A percentile compares a stretch with the other conserved stretches of the same genome.
phyloP scores from a whole-genome alignment of 495 filamentous ascomycete genomes.

The Penicillium longicatenatum region DNA sequence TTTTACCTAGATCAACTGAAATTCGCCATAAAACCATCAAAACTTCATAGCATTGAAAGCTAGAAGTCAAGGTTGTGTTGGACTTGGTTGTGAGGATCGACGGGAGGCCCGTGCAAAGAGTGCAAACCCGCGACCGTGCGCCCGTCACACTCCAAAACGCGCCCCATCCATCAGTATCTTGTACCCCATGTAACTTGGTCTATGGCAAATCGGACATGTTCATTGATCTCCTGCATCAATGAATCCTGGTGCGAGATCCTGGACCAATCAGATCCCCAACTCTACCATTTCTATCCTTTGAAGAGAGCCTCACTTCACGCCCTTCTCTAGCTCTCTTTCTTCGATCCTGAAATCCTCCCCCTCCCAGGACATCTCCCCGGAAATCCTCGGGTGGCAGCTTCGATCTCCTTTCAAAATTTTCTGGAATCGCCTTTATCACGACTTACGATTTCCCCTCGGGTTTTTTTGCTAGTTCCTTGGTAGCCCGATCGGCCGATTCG shows the following conservation, averaged over 20 bases:
- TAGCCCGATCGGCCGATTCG: neutral
- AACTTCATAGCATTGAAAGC: too few relatives aligned
- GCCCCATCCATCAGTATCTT: constrained; percentile 4
- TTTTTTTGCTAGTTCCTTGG: neutral
- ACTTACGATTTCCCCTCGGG: constrained; percentile 4
- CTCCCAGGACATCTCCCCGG: constrained; percentile 1
- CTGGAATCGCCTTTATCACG: neutral
- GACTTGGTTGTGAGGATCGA: neutral
- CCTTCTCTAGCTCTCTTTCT: constrained; percentile 1
- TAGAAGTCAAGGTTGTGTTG: neutral
- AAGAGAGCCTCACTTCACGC: neutral
- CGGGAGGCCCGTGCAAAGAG: constrained; percentile 9
- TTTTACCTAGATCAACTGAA: neutral
- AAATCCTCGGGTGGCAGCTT: neutral
- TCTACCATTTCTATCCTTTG: too few relatives aligned
- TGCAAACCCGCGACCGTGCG: constrained; percentile 6
- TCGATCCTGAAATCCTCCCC: constrained; percentile 9
- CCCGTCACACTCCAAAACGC: constrained; percentile 9
- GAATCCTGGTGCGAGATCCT: constrained; percentile 13
- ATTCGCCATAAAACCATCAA: too few relatives aligned
- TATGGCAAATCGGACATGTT: constrained; percentile 3
- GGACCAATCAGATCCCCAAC: constrained; percentile 13
- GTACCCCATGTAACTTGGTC: constrained; percentile 5
- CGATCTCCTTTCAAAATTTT: neutral
- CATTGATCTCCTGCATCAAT: constrained; percentile 16